phyloP scores from a whole-genome alignment of 306 rosid genomes.

The Castanea sativa region DNA sequence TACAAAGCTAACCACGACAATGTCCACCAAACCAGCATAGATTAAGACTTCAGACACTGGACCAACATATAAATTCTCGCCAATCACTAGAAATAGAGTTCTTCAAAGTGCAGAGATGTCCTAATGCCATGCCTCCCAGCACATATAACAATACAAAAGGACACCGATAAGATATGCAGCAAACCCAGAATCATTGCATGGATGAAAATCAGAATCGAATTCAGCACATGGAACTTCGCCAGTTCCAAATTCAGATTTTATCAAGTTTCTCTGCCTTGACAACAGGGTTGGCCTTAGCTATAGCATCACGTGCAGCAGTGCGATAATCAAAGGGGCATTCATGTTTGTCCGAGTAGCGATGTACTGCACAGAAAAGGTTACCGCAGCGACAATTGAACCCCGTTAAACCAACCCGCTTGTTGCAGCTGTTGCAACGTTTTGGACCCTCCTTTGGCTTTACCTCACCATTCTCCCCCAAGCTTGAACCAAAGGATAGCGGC shows the following conservation, averaged over 20 bases:
- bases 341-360: slow-evolving; percentile 93
- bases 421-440: slow-evolving; percentile 79
- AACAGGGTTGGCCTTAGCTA: slow-evolving; percentile 85
- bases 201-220: slow-evolving; percentile 49
- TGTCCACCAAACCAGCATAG: slow-evolving; percentile 54
- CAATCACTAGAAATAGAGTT: slow-evolving; percentile 58
- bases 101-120: slow-evolving; percentile 58
- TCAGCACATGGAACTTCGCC: slow-evolving; percentile 30
- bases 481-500: slow-evolving; percentile 42
- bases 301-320: slow-evolving; percentile 77
- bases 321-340: slow-evolving; percentile 77
- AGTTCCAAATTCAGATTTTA: slow-evolving; percentile 52
- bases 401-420: slow-evolving; percentile 84
- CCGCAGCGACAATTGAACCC: slow-evolving; percentile 93
- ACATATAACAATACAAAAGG: slow-evolving; percentile 49
- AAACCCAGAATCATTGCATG: slow-evolving; percentile 47
- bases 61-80: slow-evolving; percentile 56
- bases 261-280: slow-evolving; percentile 93
- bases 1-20: slow-evolving; percentile 42
- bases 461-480: slow-evolving; percentile 41
- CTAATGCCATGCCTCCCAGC: slow-evolving; percentile 52
- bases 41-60: slow-evolving; percentile 47
- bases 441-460: slow-evolving; percentile 74
- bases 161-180: slow-evolving; percentile 54
- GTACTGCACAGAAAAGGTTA: slow-evolving; percentile 65